Base-by-base conservation (phyloP, 2,329 filamentous ascomycete species). In the Fusarium burgessii region DNA sequence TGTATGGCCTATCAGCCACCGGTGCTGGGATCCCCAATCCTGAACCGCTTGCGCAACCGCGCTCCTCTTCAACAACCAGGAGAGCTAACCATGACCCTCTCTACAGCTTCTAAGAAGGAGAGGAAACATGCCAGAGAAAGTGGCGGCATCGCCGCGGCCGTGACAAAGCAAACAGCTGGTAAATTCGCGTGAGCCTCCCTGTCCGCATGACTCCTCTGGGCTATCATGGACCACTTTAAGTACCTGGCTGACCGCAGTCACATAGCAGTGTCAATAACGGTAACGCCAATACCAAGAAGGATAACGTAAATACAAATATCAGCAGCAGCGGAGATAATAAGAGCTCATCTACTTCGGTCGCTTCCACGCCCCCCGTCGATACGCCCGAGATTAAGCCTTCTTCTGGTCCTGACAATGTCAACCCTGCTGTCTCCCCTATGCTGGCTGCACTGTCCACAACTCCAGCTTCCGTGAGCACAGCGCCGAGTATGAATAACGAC, bases 61-160 rank as follows among this genome's bases (percentile, higher is more conserved):
- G 54, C 54, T 66, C 45, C 56, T 49, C 32, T 54, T 68, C 36
- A 36, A 41, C 38, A 63, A 58, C 42, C 67, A 17, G 49, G 49
- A 54, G 66, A 62, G 56, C 68, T 78, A 62, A 74, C 72, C 74
- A 75, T 77, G 72, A 66, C 66, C 70, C 60, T 55, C 66, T 74
- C 70, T 73, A 62, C 64, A 84, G 82, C 78, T 77, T 80, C 80
- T 64, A 86, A 86, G 82, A 87, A 86, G 78, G 81, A 85, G 76
- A 85, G 81, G 79, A 88, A 86, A 81, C 80, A 87, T 86, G 85
- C 82, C 78, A 87, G 83, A 84, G 85, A 87, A 75, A 80, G 80
- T 76, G 83, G 85, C 75, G 83, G 84, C 74, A 85, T 87, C 75
- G 82, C 84, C 73, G 85, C 85, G 50, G 85, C 85, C 79, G 83